Evolutionary conservation across 2,329 filamentous ascomycete species (phyloP).

Genomic region (Cordyceps sp.): DNA sequence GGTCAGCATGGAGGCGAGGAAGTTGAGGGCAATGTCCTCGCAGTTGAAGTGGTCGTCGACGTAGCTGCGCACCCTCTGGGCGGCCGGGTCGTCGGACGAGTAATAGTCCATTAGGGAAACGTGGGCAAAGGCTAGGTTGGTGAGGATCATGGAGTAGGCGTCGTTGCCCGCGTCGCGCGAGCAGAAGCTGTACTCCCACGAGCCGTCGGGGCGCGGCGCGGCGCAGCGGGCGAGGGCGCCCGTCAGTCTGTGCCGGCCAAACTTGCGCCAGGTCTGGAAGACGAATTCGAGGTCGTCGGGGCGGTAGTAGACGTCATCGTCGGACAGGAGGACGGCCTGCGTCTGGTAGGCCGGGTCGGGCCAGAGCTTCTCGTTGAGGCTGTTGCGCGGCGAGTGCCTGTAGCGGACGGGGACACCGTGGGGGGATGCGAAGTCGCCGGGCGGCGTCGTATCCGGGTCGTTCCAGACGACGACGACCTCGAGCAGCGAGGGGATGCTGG

Average conservation of each 20-base stretch:
- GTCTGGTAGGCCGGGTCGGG: constrained; percentile 19
- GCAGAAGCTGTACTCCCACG: constrained; percentile 17
- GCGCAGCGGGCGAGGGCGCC: constrained; percentile 21
- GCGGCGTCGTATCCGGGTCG: constrained; percentile 13
- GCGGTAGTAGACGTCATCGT: constrained; percentile 22
- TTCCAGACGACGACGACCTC: constrained; percentile 23
- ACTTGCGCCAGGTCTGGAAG: constrained; percentile 22
- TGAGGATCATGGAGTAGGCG: constrained; percentile 19
- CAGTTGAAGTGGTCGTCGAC: constrained; percentile 22
- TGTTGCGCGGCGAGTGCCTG: constrained; percentile 14
- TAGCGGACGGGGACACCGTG: constrained; percentile 17
- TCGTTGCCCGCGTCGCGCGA: constrained; percentile 6
- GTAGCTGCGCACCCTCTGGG: constrained; percentile 16
- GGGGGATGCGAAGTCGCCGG: constrained; percentile 11
- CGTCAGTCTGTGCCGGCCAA: constrained; percentile 16
- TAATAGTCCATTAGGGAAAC: constrained; percentile 21
- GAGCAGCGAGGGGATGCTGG: constrained; percentile 17
- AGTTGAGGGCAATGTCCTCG: constrained; percentile 23
- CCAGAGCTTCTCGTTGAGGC: constrained; percentile 20
- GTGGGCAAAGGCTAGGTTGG: constrained; percentile 20
- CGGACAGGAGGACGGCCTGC: constrained; percentile 20
- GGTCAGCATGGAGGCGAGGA: constrained; percentile 15
- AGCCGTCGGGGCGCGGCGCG: constrained; percentile 8
- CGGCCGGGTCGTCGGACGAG: constrained; percentile 15
- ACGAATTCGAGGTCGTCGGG: constrained; percentile 21